These are phyloP conservation scores for Irpex rosettiformis DNA, from an alignment of 1,284 basidiomycete species.

Conservation along the genomic window DNA sequence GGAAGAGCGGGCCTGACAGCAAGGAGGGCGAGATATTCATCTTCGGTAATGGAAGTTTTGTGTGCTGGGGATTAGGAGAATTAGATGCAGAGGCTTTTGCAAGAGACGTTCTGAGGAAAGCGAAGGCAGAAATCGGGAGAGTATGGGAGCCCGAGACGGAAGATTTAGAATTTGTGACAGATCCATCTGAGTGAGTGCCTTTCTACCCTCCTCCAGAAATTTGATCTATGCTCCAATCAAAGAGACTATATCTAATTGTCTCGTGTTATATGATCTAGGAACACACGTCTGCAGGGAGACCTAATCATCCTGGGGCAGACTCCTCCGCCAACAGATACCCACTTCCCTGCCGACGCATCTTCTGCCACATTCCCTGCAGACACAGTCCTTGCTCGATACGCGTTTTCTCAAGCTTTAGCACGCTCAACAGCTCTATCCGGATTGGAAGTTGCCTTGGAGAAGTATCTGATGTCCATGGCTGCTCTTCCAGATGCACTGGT, in stretches of 20 bases:
- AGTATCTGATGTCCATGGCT: slow-evolving; percentile 79
- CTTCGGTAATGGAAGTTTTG: slow-evolving; percentile 82
- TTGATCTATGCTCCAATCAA: slow-evolving; percentile 1
- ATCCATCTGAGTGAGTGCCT: slow-evolving; percentile 71
- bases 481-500: slow-evolving; percentile 72
- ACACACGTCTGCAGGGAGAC: slow-evolving; percentile 84
- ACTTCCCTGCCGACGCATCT: slow-evolving; percentile 36
- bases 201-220: slow-evolving; percentile 13
- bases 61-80: slow-evolving; percentile 86
- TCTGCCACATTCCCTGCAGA: slow-evolving; percentile 52
- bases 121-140: slow-evolving; percentile 57
- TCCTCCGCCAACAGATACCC: slow-evolving; percentile 43
- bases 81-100: slow-evolving; percentile 72
- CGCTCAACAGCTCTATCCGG: slow-evolving; percentile 83
- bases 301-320: slow-evolving; percentile 83
- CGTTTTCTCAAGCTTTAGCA: slow-evolving; percentile 86
- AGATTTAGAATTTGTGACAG: slow-evolving; percentile 87
- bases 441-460: slow-evolving; percentile 78
- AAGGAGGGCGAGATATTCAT: slow-evolving; percentile 84
- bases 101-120: slow-evolving; percentile 54
- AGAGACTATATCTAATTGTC: background rate
- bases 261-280: slow-evolving; percentile 36
- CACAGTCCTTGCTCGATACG: slow-evolving; percentile 80
- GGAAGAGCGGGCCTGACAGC: slow-evolving; percentile 44
- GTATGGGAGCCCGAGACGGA: slow-evolving; percentile 79